Evolutionary conservation across 441 rosid species (phyloP), one percentile per base, ranked within the genome.

Genomic region (Gossypium aridum): DNA sequence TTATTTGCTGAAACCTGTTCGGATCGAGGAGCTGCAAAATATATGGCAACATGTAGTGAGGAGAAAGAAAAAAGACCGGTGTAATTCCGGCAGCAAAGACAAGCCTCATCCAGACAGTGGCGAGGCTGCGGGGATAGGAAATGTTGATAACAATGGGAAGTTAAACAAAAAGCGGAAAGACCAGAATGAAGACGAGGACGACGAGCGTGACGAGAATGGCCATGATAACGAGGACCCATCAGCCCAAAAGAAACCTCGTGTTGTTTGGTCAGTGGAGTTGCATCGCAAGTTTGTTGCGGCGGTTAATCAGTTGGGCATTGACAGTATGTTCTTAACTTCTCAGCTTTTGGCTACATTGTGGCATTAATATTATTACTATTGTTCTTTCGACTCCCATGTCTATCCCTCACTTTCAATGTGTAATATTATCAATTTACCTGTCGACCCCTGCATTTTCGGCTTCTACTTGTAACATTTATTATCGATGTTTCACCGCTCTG

Each of bases 221-320:
- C 78, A 77, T 20, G 90, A 88, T 39, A 84, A 80, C 80, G 89
- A 87, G 64, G 84, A 83, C 14, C 80, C 79, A 19, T 80, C 86
- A 2, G 71, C 89, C 54, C 89, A 83, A 37, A 89, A 89, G 82
- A 89, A 87, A 76, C 85, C 93, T 56, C 87, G 93, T 45, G 88
- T 87, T 78, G 86, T 87, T 71, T 89, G 93, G 93, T 85, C 91
- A 2, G 83, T 77, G 10, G 91, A 89, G 54, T 76, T 89, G 67
- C 91, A 89, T 77, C 80, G 80, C 57, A 89, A 87, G 45, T 89
- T 89, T 79, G 81, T 89, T 10, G 83, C 72, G 0, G 91, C 90
- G 56, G 90, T 89, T 71, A 77, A 86, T 71, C 89, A 83, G 73
- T 73, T 89, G 70, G 90, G 91, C 3, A 78, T 86, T 78, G 91